phyloP scores from a whole-genome alignment of 345 rosid genomes.

The Lenwebbia sp. region DNA sequence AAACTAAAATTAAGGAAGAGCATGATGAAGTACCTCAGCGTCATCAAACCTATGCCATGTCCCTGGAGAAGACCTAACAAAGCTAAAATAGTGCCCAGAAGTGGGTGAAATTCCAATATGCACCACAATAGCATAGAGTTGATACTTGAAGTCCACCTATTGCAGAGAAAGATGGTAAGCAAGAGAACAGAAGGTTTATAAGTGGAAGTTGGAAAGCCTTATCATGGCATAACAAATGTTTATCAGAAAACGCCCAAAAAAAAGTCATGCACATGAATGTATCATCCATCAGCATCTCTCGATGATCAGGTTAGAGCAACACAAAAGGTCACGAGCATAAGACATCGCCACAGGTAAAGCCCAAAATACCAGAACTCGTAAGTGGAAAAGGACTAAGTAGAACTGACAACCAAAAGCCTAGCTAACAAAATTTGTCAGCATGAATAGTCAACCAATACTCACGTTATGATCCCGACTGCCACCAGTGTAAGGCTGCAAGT shows the following conservation, averaged over 20 bases:
- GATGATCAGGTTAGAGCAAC: background rate
- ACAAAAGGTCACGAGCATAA: background rate
- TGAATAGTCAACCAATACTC: slow-evolving; percentile 7
- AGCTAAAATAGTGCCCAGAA: slow-evolving; percentile 68
- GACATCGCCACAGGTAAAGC: background rate
- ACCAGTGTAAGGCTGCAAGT: slow-evolving; percentile 54
- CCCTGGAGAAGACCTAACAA: slow-evolving; percentile 53
- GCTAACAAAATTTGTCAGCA: background rate
- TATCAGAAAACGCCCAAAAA: background rate
- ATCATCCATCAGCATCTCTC: background rate
- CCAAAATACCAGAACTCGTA: background rate
- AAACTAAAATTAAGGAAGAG: background rate
- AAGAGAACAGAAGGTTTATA: background rate
- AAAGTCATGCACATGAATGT: background rate
- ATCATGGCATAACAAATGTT: background rate
- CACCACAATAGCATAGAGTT: slow-evolving; percentile 69
- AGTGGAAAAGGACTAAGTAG: background rate
- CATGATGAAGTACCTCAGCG: slow-evolving; percentile 22
- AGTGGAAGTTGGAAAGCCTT: background rate
- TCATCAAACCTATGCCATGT: slow-evolving; percentile 77
- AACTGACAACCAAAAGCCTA: background rate
- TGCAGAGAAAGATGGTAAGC: background rate
- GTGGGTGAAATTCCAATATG: slow-evolving; percentile 46
- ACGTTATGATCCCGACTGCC: slow-evolving; percentile 20
- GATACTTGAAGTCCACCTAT: slow-evolving; percentile 48